Evolutionary conservation across 768 basidiomycete species (phyloP).

Genomic region (Hydnomerulius pinastri): DNA sequence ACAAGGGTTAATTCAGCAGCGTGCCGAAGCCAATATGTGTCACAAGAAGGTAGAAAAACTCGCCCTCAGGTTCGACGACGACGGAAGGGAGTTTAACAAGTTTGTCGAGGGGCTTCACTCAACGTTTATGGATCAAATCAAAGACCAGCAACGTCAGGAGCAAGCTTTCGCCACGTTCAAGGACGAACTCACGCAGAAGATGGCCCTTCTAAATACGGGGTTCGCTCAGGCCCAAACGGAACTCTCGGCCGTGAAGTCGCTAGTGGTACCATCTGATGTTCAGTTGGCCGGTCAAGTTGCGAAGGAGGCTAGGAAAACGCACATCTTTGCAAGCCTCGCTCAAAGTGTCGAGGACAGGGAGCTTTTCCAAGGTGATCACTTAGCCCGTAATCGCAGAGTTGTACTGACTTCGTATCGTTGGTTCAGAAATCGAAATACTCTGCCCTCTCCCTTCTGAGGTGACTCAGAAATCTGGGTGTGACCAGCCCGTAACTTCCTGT

Average conservation of each 20-base stretch:
- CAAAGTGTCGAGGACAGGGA: not conserved
- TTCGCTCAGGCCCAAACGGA: conserved; percentile 9
- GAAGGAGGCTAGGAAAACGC: conserved; percentile 4
- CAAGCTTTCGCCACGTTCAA: conserved; percentile 14
- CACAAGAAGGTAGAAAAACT: conserved; percentile 15
- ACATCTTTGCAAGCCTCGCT: conserved; percentile 1
- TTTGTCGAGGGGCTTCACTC: conserved; percentile 3
- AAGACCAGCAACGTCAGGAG: conserved; percentile 13
- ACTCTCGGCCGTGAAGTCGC: conserved; percentile 10
- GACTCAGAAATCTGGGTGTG: not conserved
- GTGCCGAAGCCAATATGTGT: not conserved
- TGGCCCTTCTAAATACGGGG: conserved; percentile 16
- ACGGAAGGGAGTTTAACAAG: conserved; percentile 5
- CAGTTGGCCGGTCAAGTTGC: not conserved
- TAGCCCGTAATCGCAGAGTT: not conserved
- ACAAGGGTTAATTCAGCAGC: conserved; percentile 1
- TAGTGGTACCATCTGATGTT: not conserved
- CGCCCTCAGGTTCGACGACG: conserved; percentile 5
- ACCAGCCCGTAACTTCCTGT: not conserved
- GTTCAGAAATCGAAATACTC: not conserved
- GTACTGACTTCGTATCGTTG: not conserved
- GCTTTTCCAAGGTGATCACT: conserved; percentile 5
- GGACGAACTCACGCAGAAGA: conserved; percentile 18
- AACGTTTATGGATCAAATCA: conserved; percentile 3
- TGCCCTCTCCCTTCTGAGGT: not conserved